Evolutionary conservation across 257 asterid species (phyloP).

Genomic region (Anisodus tanguticus): DNA sequence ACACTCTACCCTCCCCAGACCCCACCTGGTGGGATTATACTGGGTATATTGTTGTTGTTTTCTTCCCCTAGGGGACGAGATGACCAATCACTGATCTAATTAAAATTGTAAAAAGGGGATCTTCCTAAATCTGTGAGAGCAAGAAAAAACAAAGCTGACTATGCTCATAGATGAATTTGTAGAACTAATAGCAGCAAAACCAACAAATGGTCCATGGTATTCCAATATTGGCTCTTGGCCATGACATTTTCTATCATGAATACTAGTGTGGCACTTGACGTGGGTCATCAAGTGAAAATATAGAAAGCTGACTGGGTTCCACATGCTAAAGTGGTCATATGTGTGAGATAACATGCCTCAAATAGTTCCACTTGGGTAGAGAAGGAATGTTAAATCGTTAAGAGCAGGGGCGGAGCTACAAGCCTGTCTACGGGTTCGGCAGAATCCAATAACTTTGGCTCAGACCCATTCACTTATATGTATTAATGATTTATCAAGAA

Average conservation of each 20-base stretch:
- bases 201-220: not conserved
- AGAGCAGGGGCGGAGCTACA: no score
- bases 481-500: no score
- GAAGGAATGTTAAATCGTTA: not conserved
- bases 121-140: not conserved
- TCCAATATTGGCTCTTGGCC: not conserved
- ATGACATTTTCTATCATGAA: not conserved
- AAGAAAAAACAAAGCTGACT: not conserved
- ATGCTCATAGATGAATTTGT: not conserved
- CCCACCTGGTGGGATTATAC: no score
- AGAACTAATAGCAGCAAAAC: not conserved
- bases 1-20: not conserved
- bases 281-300: not conserved
- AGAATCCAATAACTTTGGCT: no score
- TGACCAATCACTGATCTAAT: not conserved
- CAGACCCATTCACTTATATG: no score
- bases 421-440: no score
- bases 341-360: not conserved
- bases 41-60: not conserved
- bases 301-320: not conserved
- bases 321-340: not conserved
- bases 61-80: not conserved
- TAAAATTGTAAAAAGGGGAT: not conserved
- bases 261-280: not conserved
- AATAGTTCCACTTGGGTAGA: not conserved